Base-by-base conservation (phyloP, 1,284 basidiomycete genomes). In the Gomphus bonarii region DNA sequence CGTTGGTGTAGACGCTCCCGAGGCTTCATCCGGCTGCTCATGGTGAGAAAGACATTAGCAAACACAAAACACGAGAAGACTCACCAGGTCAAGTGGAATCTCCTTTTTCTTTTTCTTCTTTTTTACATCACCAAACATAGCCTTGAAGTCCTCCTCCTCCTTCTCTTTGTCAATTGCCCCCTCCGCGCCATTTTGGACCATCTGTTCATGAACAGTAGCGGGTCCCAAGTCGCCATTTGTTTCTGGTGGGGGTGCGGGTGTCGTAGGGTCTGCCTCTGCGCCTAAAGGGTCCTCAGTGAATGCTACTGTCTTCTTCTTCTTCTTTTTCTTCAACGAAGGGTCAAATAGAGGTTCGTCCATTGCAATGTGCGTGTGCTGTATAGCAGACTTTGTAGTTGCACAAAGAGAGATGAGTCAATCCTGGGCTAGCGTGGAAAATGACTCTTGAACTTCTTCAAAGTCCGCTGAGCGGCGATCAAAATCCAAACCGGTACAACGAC, bases 101-200 rank as follows among this genome's bases (percentile, higher is more conserved):
- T 90, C 88, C 70, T 38, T 38, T 38, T 38, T 38, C 73, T 70
- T 70, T 58, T 91, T 92, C 72, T 92, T 93, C 78, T 93, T 93
- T 79, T 92, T 92, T 67, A 91, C 67, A 66, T 90, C 90, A 6
- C 85, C 89, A 66, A 93, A 92, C 81, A 92, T 86, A 54, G 86
- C 80, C 65, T 87, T 86, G 66, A 83, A 76, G 47, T 91, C 87
- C 43, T 89, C 85, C 0, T 84, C 84, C 61, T 79, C 80, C 59
- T 78, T 76, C 65, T 72, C 70, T 63, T 72, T 49, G 40, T 38
- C 53, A 7, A 60, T 63, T 14, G 50, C 69, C 16, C 60, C 67
- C 33, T 72, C 72, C 11, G 67, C 65, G 1, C 66, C 70, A 54
- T 72, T 75, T 62, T 75, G 67, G 65, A 79, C 82, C 80, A 88